Percentiles rank a stretch among this genome's conserved stretches.
Conservation (phyloP, 768 basidiomycete genomes). For the Leucosporidium scottii region DNA sequence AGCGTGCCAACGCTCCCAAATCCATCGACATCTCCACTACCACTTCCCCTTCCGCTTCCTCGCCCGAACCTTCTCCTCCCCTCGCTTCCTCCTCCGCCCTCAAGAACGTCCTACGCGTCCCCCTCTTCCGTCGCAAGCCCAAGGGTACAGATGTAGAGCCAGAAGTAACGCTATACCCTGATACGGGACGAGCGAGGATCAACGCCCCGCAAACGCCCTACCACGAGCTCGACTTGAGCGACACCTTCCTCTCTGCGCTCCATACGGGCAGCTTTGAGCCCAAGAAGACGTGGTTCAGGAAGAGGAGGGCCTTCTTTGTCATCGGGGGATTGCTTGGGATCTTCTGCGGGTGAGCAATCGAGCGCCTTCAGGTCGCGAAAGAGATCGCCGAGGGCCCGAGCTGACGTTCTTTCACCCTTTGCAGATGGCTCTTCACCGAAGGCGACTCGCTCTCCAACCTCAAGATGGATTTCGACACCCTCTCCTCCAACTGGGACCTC, state of each 20-base stretch:
- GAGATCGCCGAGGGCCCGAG: not conserved
- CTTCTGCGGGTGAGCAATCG: not conserved
- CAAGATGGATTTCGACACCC: constrained; percentile 9
- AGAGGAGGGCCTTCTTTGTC: constrained; percentile 5
- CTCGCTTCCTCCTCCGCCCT: too few species aligned
- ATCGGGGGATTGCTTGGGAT: constrained; percentile 19
- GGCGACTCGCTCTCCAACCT: constrained; percentile 22
- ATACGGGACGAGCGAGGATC: too few species aligned
- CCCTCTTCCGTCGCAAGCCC: too few species aligned
- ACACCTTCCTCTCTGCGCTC: constrained; percentile 21
- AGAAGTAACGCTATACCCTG: too few species aligned
- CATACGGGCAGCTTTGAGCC: constrained; percentile 20
- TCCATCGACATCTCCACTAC: too few species aligned
- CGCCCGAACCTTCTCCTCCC: too few species aligned
- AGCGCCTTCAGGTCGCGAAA: too few species aligned
- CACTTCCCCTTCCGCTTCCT: too few species aligned
- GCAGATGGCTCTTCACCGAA: constrained; percentile 30
- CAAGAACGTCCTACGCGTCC: too few species aligned
- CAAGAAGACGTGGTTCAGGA: constrained; percentile 9
- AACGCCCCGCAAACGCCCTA: constrained; percentile 16
- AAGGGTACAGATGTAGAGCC: too few species aligned
- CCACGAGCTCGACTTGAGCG: constrained; percentile 31
- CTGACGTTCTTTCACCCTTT: not conserved
- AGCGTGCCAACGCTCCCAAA: too few species aligned
- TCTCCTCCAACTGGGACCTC: constrained; percentile 22